Evolutionary conservation across 305 asterid genomes (phyloP).

Genomic region (Solanum hybrid): DNA sequence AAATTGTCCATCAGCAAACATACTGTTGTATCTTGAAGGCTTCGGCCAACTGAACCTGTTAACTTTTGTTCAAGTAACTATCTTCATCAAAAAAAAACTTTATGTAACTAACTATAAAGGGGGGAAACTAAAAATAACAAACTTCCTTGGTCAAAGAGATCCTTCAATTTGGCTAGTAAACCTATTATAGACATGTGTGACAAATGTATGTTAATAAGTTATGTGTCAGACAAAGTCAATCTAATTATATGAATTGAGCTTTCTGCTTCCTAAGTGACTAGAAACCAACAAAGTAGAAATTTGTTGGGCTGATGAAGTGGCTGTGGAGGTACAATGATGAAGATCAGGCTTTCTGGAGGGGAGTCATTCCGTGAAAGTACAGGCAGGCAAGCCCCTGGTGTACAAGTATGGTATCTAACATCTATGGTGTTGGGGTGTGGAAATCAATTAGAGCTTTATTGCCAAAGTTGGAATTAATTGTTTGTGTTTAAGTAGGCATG

Average conservation of each 20-base stretch:
- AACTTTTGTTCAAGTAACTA: neutral
- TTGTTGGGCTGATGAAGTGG: neutral
- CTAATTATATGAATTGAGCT: neutral
- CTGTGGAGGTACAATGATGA: neutral
- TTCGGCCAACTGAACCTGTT: neutral
- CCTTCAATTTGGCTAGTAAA: neutral
- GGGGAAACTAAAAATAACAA: neutral
- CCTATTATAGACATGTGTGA: neutral
- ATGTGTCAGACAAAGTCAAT: neutral
- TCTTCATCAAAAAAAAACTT: too few species aligned
- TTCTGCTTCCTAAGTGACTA: neutral
- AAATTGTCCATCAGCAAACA: too few species aligned
- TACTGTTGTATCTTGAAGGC: neutral
- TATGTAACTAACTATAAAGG: neutral
- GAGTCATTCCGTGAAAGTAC: neutral
- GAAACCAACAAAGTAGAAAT: neutral
- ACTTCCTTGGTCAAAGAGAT: neutral
- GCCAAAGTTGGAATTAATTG: neutral
- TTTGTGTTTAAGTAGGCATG: neutral
- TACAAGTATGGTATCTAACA: neutral
- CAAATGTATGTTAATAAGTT: neutral
- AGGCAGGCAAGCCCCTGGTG: neutral
- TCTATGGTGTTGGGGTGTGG: neutral
- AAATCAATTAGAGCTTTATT: neutral
- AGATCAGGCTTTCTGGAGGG: neutral